A percentile compares a stretch with the other conserved stretches of the same genome.
Conservation (phyloP, 225 moss, liverwort and hornwort species). For the Thuidium tamariscinum region DNA sequence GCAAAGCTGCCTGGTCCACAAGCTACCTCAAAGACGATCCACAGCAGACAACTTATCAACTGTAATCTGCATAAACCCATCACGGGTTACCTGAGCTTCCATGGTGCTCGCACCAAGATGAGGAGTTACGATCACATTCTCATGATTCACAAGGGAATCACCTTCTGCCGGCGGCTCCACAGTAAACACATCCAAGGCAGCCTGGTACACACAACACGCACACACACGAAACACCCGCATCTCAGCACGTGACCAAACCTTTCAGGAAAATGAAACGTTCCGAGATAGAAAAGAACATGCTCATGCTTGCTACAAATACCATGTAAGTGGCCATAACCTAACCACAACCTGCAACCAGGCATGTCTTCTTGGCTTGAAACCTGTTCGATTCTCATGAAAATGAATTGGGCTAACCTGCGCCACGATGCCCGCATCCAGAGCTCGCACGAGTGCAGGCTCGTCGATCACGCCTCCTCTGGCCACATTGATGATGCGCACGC, state of each 20-base stretch:
- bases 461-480: constrained; percentile 94
- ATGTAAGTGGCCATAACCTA: background rate
- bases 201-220: constrained; percentile 19
- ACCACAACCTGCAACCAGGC: background rate
- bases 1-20: background rate
- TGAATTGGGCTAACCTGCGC: constrained; percentile 44
- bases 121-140: constrained; percentile 82
- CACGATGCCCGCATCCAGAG: constrained; percentile 74
- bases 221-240: background rate
- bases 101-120: constrained; percentile 91
- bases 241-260: background rate
- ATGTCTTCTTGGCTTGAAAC: background rate
- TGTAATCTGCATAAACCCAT: background rate
- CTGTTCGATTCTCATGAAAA: background rate
- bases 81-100: constrained; percentile 65
- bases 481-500: constrained; percentile 82
- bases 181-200: constrained; percentile 91
- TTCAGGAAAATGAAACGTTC: background rate
- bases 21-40: background rate
- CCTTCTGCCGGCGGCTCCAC: constrained; percentile 74
- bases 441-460: constrained; percentile 75
- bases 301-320: background rate
- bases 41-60: background rate
- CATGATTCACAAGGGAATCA: constrained; percentile 56
- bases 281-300: background rate